Evolutionary conservation across 129 eudicot species (phyloP), one percentile per base, ranked within the genome.

Genomic region (Escallonia rubra): DNA sequence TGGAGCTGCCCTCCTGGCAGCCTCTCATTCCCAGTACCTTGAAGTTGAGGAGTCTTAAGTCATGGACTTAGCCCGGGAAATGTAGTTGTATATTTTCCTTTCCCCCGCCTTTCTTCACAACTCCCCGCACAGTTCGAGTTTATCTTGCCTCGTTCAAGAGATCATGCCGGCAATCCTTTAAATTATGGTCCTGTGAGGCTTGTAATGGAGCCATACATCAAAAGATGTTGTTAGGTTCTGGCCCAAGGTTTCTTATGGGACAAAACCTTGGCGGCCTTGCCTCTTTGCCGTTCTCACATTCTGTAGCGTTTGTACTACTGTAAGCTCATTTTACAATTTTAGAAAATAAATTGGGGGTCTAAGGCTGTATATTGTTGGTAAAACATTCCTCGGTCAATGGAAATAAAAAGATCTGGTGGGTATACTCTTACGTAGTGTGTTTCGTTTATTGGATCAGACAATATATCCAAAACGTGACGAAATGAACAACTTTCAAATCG

Each of bases 1-100:
- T 14, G 98, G 98, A 51, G 98, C 98, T 7, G 96, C 98, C 58
- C 90, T 93, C 63, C 76, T 93, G 44, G 98, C 98, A 1, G 98
- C 98, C 55, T 86, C 98, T 48, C 94, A 91, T 71, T 91, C 98
- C n/a, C 94, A 81, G 68, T 91, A 91, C 79, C 85, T 73, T 42
- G 85, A 79, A 70, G 75, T 68, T 14, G 76, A 54, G 6, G 90
- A 79, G 61, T 71, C 86, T n/a, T 87, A 61, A 72, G 57, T 57
- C 34, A 47, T 68, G 51, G 76, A 74, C 56, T 59, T 42, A 41
- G 34, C 38, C n/a, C 38, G 52, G 52, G 66, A 48, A 68, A 69
- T 69, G 63, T 49, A 66, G 7, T 57, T 71, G 68, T 71, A 71
- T 13, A 61, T 61, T 43, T 40, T 6, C 12, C 43, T 43, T 34